A percentile compares a stretch with the other conserved stretches of the same genome.
phyloP scores from a whole-genome alignment of 2,329 filamentous ascomycete species.

The Cladosporium sp. region DNA sequence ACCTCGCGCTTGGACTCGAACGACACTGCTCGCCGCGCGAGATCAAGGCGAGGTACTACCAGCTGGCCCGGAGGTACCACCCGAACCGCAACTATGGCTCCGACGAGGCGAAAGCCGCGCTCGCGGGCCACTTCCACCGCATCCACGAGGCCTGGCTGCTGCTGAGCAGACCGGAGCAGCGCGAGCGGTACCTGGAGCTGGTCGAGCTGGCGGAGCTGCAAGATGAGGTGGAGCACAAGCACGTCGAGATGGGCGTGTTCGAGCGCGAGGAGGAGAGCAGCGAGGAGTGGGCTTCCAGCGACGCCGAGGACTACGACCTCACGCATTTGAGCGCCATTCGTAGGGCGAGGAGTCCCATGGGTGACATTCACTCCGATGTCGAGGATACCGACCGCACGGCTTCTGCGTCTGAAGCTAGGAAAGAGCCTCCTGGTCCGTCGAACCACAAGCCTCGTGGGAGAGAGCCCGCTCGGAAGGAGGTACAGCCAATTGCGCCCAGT shows the following conservation, averaged over 20 bases:
- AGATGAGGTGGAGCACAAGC: conserved; percentile 18
- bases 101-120: conserved; percentile 35
- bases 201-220: conserved; percentile 26
- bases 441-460: conserved; percentile 4
- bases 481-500: not conserved
- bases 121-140: conserved; percentile 23
- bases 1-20: conserved; percentile 69
- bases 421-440: not conserved
- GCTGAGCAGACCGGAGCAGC: conserved; percentile 23
- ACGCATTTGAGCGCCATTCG: not conserved
- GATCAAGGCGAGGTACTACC: conserved; percentile 85
- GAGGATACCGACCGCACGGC: not conserved
- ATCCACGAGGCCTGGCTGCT: conserved; percentile 27
- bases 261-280: conserved; percentile 16
- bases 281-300: conserved; percentile 28
- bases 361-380: not conserved
- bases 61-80: conserved; percentile 79
- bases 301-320: conserved; percentile 28
- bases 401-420: not conserved
- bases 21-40: conserved; percentile 67
- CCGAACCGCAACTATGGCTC: conserved; percentile 43
- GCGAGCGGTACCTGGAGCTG: conserved; percentile 24
- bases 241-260: conserved; percentile 6
- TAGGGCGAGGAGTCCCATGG: conserved; percentile 7
- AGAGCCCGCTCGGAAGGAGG: conserved; percentile 1